Evolutionary conservation across 192 early-diverging fungal genomes (phyloP).

Genomic region (Polychytrium aggregatum): DNA sequence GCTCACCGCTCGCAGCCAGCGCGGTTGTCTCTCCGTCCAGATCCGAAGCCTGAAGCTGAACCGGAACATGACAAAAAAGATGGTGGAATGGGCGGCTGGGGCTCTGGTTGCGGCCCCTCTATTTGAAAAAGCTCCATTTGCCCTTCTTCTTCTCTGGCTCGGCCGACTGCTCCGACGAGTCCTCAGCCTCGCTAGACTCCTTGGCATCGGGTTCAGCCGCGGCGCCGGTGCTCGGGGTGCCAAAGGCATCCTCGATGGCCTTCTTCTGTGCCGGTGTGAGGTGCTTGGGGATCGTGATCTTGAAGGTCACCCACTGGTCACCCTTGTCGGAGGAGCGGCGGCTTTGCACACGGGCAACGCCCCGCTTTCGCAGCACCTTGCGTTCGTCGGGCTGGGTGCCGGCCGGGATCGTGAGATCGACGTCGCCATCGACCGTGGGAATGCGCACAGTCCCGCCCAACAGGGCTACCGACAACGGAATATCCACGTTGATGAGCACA

Average conservation of each 20-base stretch:
- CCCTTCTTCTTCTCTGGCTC: too few relatives aligned
- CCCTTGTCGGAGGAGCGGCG: slow-evolving; percentile 39
- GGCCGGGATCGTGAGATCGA: slow-evolving; percentile 74
- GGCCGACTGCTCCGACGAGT: too few relatives aligned
- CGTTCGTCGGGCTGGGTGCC: slow-evolving; percentile 88
- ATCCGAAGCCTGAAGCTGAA: too few relatives aligned
- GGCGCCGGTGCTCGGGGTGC: too few relatives aligned
- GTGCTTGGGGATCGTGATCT: slow-evolving; percentile 65
- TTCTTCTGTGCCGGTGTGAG: slow-evolving; percentile 30
- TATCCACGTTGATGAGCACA: slow-evolving; percentile 55
- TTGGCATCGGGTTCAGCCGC: too few relatives aligned
- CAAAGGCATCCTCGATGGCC: slow-evolving; percentile 49
- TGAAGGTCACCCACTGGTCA: slow-evolving; percentile 84
- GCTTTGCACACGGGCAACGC: slow-evolving; percentile 43
- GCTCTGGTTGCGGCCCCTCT: too few relatives aligned
- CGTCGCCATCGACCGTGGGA: slow-evolving; percentile 91
- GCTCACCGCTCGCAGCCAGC: too few relatives aligned
- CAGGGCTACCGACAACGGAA: slow-evolving; percentile 80
- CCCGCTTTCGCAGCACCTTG: slow-evolving; percentile 65
- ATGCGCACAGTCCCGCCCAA: slow-evolving; percentile 79
- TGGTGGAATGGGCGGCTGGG: too few relatives aligned
- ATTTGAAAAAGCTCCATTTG: too few relatives aligned
- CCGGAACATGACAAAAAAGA: too few relatives aligned
- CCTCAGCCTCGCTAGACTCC: too few relatives aligned
- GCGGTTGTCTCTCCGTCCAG: too few relatives aligned